Percentiles rank a stretch among this genome's conserved stretches.
Conservation (phyloP, 257 asterid genomes). For the Nicotiana noctiflora region DNA sequence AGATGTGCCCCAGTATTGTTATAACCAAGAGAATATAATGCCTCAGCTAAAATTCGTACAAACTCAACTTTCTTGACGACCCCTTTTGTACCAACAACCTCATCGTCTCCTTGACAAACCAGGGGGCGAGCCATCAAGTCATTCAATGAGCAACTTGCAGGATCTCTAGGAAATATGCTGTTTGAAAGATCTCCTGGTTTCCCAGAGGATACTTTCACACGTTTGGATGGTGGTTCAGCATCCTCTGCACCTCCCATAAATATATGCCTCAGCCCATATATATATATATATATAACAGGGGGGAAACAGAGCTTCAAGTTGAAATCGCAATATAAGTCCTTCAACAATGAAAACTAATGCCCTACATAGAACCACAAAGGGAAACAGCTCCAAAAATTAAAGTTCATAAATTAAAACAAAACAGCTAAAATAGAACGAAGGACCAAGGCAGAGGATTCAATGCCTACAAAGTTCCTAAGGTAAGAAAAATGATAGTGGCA, state of each 20-base stretch:
- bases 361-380: conserved; percentile 6
- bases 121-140: conserved; percentile 60
- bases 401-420: neutral
- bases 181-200: conserved; percentile 41
- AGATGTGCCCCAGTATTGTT: conserved; percentile 51
- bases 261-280: conserved; percentile 76
- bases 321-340: neutral
- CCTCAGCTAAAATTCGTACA: conserved; percentile 68
- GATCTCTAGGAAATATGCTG: conserved; percentile 41
- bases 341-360: conserved; percentile 1
- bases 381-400: neutral
- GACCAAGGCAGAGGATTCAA: neutral
- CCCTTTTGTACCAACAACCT: conserved; percentile 66
- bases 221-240: conserved; percentile 78
- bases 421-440: neutral
- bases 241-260: conserved; percentile 91
- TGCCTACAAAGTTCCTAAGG: neutral
- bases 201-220: conserved; percentile 57
- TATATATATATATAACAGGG: conserved; percentile 19
- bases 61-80: conserved; percentile 60
- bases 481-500: neutral
- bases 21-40: conserved; percentile 78
- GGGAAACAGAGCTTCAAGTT: neutral
- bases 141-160: conserved; percentile 41
- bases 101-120: conserved; percentile 52